Percentiles rank a stretch among this genome's conserved stretches.
Evolutionary conservation across 2,329 filamentous ascomycete species (phyloP).

Genomic region (Nemania serpens): DNA sequence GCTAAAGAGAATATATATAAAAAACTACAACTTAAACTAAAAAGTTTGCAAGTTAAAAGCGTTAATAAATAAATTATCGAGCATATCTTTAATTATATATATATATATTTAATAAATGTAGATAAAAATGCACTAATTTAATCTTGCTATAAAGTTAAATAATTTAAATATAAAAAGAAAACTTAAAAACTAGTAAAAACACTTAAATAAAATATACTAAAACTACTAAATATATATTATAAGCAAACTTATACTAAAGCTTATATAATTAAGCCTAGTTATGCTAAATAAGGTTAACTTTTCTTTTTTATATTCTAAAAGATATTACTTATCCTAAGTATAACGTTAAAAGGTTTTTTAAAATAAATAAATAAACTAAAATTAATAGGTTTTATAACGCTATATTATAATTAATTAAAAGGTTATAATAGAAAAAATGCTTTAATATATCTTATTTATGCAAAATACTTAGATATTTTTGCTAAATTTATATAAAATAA

Average conservation of each 20-base stretch:
- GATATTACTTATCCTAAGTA: no score
- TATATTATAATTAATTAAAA: no score
- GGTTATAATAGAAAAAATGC: no score
- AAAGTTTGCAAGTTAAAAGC: background rate
- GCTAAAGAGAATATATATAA: background rate
- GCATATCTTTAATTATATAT: background rate
- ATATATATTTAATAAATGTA: background rate
- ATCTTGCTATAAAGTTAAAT: background rate
- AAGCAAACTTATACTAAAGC: background rate
- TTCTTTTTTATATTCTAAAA: no score
- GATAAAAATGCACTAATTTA: background rate
- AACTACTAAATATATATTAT: background rate
- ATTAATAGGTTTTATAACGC: no score
- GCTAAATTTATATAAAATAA: no score
- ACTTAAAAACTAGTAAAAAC: background rate
- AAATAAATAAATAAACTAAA: no score
- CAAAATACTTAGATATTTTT: no score
- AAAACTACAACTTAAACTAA: background rate
- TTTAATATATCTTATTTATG: no score
- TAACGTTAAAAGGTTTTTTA: no score
- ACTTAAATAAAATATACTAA: background rate
- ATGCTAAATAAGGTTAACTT: no score
- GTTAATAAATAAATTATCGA: background rate
- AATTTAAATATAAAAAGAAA: background rate
- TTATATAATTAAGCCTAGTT: no score